These are phyloP conservation scores for Pyropia yezoensis DNA, from an alignment of 23 red algal genomes.

Conservation along the genomic window DNA sequence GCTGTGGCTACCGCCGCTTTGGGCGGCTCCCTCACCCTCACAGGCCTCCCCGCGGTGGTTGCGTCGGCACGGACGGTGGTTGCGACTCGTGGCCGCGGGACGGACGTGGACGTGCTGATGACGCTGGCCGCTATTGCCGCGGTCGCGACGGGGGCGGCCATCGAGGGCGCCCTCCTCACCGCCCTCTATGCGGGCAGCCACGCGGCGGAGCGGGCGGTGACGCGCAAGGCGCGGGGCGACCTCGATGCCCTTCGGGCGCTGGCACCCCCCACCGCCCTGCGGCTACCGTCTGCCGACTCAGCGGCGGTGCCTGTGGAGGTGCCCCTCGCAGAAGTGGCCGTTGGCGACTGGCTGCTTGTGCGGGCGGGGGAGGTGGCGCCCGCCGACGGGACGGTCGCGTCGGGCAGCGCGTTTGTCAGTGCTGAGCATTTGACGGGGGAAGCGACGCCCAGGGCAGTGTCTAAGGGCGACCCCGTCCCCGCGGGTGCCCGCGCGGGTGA, in stretches of 20 bases:
- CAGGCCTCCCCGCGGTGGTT: slow-evolving; percentile 23
- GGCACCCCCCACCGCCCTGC: slow-evolving; percentile 38
- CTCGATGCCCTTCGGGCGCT: slow-evolving; percentile 59
- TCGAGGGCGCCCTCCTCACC: slow-evolving; percentile 71
- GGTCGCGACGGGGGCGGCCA: slow-evolving; percentile 26
- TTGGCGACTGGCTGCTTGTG: slow-evolving; percentile 74
- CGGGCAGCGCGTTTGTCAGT: slow-evolving; percentile 61
- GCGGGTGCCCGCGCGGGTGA: slow-evolving; percentile 66
- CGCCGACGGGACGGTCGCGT: slow-evolving; percentile 56
- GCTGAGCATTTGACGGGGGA: slow-evolving; percentile 72
- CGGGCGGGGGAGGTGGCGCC: slow-evolving; percentile 59
- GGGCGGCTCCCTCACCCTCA: slow-evolving; percentile 3
- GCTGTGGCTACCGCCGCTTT: neutral
- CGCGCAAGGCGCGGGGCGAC: slow-evolving; percentile 33
- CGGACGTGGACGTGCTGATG: slow-evolving; percentile 85
- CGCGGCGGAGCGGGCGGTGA: slow-evolving; percentile 53
- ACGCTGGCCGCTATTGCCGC: slow-evolving; percentile 53
- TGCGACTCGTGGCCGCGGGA: slow-evolving; percentile 5
- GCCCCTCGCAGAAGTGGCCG: slow-evolving; percentile 15
- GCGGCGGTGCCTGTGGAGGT: slow-evolving; percentile 6
- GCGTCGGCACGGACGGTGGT: slow-evolving; percentile 12
- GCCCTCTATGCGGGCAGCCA: slow-evolving; percentile 59
- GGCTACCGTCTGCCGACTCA: neutral
- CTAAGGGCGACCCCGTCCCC: slow-evolving; percentile 27
- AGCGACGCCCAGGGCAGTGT: slow-evolving; percentile 20